A percentile compares a stretch with the other conserved stretches of the same genome.
Evolutionary conservation across 2,329 filamentous ascomycete species (phyloP).

Genomic region (Teratosphaeria nubilosa): DNA sequence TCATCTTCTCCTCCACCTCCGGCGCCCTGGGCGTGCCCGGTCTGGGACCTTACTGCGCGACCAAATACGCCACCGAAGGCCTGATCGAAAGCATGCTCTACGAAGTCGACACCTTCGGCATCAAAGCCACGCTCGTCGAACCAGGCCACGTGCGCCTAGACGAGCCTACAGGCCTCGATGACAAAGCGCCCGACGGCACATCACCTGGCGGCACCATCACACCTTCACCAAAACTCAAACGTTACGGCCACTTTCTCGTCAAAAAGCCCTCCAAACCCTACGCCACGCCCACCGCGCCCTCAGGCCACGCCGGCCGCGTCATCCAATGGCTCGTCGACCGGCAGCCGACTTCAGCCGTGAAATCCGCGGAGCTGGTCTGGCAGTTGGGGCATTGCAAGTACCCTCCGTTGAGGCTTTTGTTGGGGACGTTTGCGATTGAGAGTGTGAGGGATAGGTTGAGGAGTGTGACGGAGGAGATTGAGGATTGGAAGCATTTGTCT

Average conservation of each 20-base stretch:
- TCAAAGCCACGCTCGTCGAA: constrained; percentile 88
- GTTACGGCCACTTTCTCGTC: constrained; percentile 87
- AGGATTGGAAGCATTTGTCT: constrained; percentile 31
- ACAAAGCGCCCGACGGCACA: constrained; percentile 15
- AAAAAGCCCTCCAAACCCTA: constrained; percentile 80
- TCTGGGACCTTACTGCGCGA: constrained; percentile 87
- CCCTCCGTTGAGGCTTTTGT: constrained; percentile 72
- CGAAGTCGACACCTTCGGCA: constrained; percentile 82
- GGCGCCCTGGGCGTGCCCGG: constrained; percentile 91
- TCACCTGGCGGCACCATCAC: neutral
- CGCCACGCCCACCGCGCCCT: constrained; percentile 63
- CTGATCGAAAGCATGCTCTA: constrained; percentile 95
- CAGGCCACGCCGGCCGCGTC: constrained; percentile 80
- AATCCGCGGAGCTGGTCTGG: constrained; percentile 89
- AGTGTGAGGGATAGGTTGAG: constrained; percentile 83
- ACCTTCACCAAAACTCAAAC: constrained; percentile 43
- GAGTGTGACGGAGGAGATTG: constrained; percentile 76
- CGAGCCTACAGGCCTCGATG: constrained; percentile 45
- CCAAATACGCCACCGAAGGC: constrained; percentile 93
- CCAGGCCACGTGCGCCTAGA: constrained; percentile 81
- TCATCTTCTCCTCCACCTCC: constrained; percentile 89
- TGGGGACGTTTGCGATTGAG: constrained; percentile 91
- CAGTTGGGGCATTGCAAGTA: constrained; percentile 89
- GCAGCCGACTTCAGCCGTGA: constrained; percentile 85
- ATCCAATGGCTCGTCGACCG: constrained; percentile 89